Base-by-base conservation (phyloP, 768 basidiomycete species). In the Phlebiopsis gigantea region DNA sequence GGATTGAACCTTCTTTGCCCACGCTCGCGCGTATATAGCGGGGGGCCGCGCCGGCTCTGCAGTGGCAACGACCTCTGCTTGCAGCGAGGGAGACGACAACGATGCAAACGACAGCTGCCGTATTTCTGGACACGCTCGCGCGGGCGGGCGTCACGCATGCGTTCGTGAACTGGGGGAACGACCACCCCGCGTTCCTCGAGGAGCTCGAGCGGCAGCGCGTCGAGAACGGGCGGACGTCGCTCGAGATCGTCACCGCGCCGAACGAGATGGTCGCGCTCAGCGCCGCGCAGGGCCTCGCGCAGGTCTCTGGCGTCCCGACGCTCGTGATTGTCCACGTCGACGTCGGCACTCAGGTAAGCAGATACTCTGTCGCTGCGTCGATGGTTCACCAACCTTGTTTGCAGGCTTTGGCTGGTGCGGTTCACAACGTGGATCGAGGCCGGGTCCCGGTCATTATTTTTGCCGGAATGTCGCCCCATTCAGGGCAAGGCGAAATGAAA, bases 221-320 rank as follows among this genome's bases (percentile, higher is more conserved):
- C 5, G 67, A 71, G 54, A 53, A 63, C 5, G 69, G 66, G 25
- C 59, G 67, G 21, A 78, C 79, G 0, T 52, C 68, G 2, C 74
- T 79, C n/a, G 67, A 75, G 57, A 77, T 90, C 47, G 72, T 89
- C 21, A 88, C 82, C 2, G 85, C 82, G 57, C 87, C 87, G 0
- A 88, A 87, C 56, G 88, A 90, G 63, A 87, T 87, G 82, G 87
- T 88, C 4, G 88, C 84, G 0, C 66, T 89, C 43, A 85, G 79
- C 58, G 82, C 83, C 12, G 88, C 87, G 0, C 87, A 89, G 53
- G 87, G 84, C 0, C 88, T 83, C 62, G 81, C 81, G 0, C 83
- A 85, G 61, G 80, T 79, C 1, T 81, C 80, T 0, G 84, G 84
- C 0, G 82, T 74, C 57, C 84, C 86, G 0, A 86, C 87, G 0